phyloP scores from a whole-genome alignment of 768 basidiomycete species.

The Amanita exitialis region DNA sequence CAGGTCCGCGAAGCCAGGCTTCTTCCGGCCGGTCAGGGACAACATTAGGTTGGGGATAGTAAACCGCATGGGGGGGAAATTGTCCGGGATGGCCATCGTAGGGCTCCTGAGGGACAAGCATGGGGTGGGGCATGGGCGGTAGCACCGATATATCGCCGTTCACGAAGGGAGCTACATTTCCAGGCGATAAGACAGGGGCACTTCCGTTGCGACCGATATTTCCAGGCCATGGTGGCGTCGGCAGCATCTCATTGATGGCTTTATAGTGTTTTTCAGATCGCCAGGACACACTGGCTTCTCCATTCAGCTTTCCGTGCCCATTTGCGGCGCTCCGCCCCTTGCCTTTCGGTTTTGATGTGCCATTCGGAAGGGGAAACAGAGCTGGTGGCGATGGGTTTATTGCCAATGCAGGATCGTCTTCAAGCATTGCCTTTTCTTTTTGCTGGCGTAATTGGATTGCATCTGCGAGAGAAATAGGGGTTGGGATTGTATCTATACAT shows the following conservation, averaged over 20 bases:
- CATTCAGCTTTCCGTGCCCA: conserved; percentile 24
- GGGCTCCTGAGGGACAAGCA: conserved; percentile 14
- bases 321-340: conserved; percentile 21
- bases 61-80: neutral
- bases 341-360: conserved; percentile 24
- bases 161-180: conserved; percentile 11
- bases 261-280: conserved; percentile 1
- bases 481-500: conserved; percentile 53
- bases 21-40: neutral
- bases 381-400: conserved; percentile 15
- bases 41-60: neutral
- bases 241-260: neutral
- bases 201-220: neutral
- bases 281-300: conserved; percentile 13
- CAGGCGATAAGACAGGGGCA: conserved; percentile 1
- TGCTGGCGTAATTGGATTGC: conserved; percentile 47
- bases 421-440: conserved; percentile 45
- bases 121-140: conserved; percentile 17
- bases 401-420: conserved; percentile 46
- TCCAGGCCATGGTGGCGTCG: conserved; percentile 2
- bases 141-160: conserved; percentile 21
- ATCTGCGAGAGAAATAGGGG: conserved; percentile 44
- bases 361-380: conserved; percentile 8
- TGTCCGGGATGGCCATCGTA: conserved; percentile 5
- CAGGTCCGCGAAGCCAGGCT: conserved; percentile 6